These are phyloP conservation scores for Chenopodium quinoa DNA, from an alignment of 148 eudicot species.

Conservation along the genomic window DNA sequence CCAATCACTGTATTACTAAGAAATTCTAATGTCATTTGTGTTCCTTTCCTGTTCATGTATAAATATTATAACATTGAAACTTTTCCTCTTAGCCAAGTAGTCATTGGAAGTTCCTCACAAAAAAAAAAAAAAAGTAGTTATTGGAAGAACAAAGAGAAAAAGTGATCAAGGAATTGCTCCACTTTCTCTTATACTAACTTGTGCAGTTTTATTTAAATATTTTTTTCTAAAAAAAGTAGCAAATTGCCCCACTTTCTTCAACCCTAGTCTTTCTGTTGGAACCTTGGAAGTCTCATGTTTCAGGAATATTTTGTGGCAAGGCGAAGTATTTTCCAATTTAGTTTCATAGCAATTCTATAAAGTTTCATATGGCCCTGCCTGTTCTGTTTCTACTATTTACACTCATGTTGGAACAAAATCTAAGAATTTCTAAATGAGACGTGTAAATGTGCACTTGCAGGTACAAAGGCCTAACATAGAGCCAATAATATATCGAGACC, in stretches of 20 bases:
- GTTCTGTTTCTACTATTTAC: background rate
- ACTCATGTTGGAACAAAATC: background rate
- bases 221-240: too few relatives aligned
- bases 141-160: too few relatives aligned
- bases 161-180: too few relatives aligned
- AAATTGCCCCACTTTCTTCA: background rate
- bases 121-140: too few relatives aligned
- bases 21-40: background rate
- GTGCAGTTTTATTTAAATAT: too few relatives aligned
- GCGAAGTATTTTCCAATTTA: background rate
- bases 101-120: too few relatives aligned
- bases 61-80: background rate
- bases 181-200: too few relatives aligned
- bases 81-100: background rate
- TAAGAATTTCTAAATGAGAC: conserved; percentile 15
- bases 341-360: background rate
- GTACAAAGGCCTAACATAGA: conserved; percentile 96
- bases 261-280: conserved; percentile 2
- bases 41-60: background rate
- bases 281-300: background rate
- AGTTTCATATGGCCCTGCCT: background rate
- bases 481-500: conserved; percentile 93
- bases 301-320: background rate
- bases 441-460: conserved; percentile 40
- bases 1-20: background rate